Evolutionary conservation across 1,284 basidiomycete genomes (phyloP).

Genomic region (Psilocybe mexicana): DNA sequence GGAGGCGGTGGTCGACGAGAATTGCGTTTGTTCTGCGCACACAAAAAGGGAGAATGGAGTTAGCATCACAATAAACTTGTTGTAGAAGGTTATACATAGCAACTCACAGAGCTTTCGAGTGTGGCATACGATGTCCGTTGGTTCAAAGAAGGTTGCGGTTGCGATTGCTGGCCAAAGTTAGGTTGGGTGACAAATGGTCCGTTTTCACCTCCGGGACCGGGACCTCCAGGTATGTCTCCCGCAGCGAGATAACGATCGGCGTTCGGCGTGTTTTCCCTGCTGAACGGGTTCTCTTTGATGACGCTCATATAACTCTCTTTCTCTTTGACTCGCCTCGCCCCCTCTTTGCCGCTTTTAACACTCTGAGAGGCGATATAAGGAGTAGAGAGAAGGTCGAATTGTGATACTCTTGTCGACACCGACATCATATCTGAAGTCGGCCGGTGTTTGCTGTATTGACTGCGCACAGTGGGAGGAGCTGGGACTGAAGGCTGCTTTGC

Average conservation of each 20-base stretch:
- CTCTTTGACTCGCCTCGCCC: constrained; percentile 23
- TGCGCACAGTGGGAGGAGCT: constrained; percentile 17
- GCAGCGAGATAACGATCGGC: constrained; percentile 13
- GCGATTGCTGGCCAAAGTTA: constrained; percentile 12
- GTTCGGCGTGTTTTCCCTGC: constrained; percentile 31
- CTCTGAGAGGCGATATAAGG: constrained; percentile 19
- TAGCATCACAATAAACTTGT: background rate
- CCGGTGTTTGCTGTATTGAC: constrained; percentile 14
- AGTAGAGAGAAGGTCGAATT: constrained; percentile 34
- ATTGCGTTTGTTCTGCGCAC: constrained; percentile 18
- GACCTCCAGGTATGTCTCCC: constrained; percentile 6
- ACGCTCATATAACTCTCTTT: constrained; percentile 32
- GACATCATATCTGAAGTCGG: constrained; percentile 17
- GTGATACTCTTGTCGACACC: constrained; percentile 37
- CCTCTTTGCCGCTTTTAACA: constrained; percentile 19
- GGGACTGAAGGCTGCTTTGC: constrained; percentile 13
- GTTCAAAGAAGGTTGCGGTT: constrained; percentile 13
- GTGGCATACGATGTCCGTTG: constrained; percentile 21
- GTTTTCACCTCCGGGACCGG: constrained; percentile 6
- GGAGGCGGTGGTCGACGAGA: constrained; percentile 18
- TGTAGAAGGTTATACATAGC: background rate
- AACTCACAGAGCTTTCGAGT: constrained; percentile 19
- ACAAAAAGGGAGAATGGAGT: background rate
- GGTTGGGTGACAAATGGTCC: constrained; percentile 18
- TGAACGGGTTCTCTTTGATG: constrained; percentile 38